A percentile compares a stretch with the other conserved stretches of the same genome.
phyloP scores from a whole-genome alignment of 1,284 basidiomycete species.

The Leccinum insigne region DNA sequence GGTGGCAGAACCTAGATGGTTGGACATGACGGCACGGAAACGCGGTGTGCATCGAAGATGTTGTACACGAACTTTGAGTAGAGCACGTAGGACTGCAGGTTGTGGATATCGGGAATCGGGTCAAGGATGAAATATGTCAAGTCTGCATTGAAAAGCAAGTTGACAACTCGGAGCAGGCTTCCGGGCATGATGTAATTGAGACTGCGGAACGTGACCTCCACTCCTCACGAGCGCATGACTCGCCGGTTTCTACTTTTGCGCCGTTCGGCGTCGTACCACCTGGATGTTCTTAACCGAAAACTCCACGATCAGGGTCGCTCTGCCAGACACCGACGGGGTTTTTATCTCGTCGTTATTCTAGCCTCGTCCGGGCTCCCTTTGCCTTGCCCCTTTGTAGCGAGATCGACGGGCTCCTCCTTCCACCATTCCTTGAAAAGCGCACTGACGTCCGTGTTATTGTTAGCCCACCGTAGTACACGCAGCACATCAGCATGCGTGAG shows the following conservation, averaged over 20 bases:
- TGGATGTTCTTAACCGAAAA: conserved; percentile 95
- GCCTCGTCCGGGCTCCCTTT: conserved; percentile 44
- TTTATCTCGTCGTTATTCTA: conserved; percentile 55
- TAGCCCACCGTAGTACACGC: conserved; percentile 91
- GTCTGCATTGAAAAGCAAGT: too few relatives aligned
- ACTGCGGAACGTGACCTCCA: conserved; percentile 8
- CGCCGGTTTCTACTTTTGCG: conserved; percentile 38
- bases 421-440: conserved; percentile 79
- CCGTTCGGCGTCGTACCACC: conserved; percentile 71
- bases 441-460: conserved; percentile 78
- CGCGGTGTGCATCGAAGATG: too few relatives aligned
- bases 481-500: conserved; percentile 86
- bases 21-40: too few relatives aligned
- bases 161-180: conserved; percentile 4
- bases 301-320: conserved; percentile 80
- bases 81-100: too few relatives aligned
- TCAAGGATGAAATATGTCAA: too few relatives aligned
- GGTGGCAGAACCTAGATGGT: too few relatives aligned
- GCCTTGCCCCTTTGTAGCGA: conserved; percentile 61
- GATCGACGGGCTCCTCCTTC: conserved; percentile 75
- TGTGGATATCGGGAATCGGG: too few relatives aligned
- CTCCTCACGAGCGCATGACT: not conserved
- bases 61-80: too few relatives aligned
- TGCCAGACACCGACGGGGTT: conserved; percentile 42
- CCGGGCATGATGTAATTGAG: conserved; percentile 12